These are phyloP conservation scores for Torulaspora indica DNA, from an alignment of 805 yeast genomes.

Conservation along the genomic window DNA sequence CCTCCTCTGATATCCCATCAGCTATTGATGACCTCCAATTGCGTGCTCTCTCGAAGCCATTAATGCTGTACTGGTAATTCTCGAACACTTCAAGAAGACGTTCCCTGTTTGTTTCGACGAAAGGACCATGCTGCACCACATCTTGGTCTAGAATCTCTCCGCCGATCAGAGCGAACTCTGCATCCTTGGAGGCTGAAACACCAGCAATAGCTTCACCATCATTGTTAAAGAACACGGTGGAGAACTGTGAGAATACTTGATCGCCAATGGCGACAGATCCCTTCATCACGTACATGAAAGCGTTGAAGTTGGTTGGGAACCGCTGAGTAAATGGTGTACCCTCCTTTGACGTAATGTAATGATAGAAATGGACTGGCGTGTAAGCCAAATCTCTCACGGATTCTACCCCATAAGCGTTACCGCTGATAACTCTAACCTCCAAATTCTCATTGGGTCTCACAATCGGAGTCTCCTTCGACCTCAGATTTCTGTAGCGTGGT, in stretches of 20 bases:
- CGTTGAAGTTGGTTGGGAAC: slow-evolving; percentile 57
- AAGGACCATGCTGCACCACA: slow-evolving; percentile 85
- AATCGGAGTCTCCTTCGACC: slow-evolving; percentile 63
- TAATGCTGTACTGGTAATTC: slow-evolving; percentile 63
- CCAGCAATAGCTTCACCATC: slow-evolving; percentile 65
- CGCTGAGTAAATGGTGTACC: slow-evolving; percentile 54
- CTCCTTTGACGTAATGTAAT: slow-evolving; percentile 59
- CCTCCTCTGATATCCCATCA: slow-evolving; percentile 36
- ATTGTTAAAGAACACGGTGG: slow-evolving; percentile 58
- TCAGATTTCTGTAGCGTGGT: slow-evolving; percentile 77
- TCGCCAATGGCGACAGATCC: slow-evolving; percentile 54
- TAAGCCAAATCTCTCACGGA: slow-evolving; percentile 71
- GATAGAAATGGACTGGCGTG: slow-evolving; percentile 74
- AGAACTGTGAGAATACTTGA: slow-evolving; percentile 41
- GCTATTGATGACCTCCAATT: slow-evolving; percentile 49
- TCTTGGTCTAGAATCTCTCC: slow-evolving; percentile 72
- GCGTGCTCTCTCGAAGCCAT: slow-evolving; percentile 65
- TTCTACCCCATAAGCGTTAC: slow-evolving; percentile 69
- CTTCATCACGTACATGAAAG: slow-evolving; percentile 60
- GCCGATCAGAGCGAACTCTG: slow-evolving; percentile 70
- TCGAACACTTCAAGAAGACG: slow-evolving; percentile 63
- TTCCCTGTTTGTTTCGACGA: slow-evolving; percentile 68
- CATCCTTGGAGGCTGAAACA: slow-evolving; percentile 41
- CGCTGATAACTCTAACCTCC: slow-evolving; percentile 61
- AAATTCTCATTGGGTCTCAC: slow-evolving; percentile 63